A percentile compares a stretch with the other conserved stretches of the same genome.
These are phyloP conservation scores for Russula olivacea DNA, from an alignment of 768 basidiomycete genomes.

Conservation along the genomic window DNA sequence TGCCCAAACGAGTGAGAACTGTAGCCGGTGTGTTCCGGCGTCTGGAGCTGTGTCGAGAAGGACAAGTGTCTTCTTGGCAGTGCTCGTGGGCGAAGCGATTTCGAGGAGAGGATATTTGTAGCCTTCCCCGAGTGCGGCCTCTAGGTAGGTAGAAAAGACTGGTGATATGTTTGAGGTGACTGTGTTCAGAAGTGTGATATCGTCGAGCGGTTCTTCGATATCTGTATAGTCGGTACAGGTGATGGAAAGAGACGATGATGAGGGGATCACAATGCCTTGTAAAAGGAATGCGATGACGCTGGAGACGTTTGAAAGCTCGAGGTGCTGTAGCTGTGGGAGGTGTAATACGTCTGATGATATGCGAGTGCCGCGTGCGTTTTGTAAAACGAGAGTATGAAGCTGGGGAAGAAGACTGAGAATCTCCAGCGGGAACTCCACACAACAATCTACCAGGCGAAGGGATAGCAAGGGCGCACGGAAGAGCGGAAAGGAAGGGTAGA, in stretches of 20 bases:
- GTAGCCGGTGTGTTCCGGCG: background rate
- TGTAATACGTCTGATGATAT: background rate
- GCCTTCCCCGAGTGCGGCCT: background rate
- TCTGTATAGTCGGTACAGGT: conserved; percentile 5
- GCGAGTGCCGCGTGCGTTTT: background rate
- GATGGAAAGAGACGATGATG: conserved; percentile 8
- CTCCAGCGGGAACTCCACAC: background rate
- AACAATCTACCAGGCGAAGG: conserved; percentile 3
- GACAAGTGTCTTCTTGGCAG: background rate
- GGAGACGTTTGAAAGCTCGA: conserved; percentile 5
- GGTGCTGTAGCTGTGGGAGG: background rate
- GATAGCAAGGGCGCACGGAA: conserved; percentile 4
- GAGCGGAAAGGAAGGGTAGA: background rate
- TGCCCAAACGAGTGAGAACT: conserved; percentile 3
- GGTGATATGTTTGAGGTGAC: conserved; percentile 4
- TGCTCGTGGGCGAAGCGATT: background rate
- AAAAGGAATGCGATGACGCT: conserved; percentile 5
- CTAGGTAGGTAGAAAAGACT: conserved; percentile 3
- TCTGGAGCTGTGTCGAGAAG: background rate
- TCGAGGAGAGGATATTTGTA: conserved; percentile 4
- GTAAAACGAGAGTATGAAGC: conserved; percentile 3
- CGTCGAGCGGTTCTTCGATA: conserved; percentile 5
- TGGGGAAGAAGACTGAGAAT: conserved; percentile 3
- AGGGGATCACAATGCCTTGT: background rate
- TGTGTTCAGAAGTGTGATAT: background rate